These are phyloP conservation scores for Curvularia lunata DNA, from an alignment of 2,329 filamentous ascomycete species.

Conservation along the genomic window DNA sequence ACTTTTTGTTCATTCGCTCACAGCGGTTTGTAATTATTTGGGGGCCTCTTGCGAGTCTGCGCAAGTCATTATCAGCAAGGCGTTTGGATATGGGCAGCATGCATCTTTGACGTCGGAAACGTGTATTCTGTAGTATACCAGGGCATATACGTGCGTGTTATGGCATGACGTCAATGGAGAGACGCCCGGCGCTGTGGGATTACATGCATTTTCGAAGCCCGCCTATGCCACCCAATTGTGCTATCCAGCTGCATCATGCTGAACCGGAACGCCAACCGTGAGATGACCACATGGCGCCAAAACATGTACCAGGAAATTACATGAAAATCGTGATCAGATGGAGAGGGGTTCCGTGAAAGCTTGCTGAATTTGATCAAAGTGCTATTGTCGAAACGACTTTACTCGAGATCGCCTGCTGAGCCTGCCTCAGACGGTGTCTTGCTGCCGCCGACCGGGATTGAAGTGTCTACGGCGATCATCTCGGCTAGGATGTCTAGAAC, in stretches of 20 bases:
- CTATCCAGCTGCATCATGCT: constrained; percentile 24
- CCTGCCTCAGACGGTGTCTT: constrained; percentile 47
- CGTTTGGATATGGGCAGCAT: constrained; percentile 42
- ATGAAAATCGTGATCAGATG: constrained; percentile 32
- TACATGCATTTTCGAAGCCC: constrained; percentile 27
- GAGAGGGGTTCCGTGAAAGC: constrained; percentile 24
- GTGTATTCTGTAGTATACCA: constrained; percentile 47
- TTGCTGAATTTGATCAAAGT: constrained; percentile 20
- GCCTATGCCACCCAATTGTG: constrained; percentile 29
- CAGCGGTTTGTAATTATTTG: constrained; percentile 47
- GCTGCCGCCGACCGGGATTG: constrained; percentile 51
- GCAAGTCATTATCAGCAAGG: constrained; percentile 48
- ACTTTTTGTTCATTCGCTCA: constrained; percentile 31
- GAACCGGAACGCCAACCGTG: constrained; percentile 38
- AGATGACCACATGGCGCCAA: constrained; percentile 32
- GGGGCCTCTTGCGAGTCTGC: constrained; percentile 34
- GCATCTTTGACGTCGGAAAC: constrained; percentile 19
- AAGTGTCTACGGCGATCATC: constrained; percentile 93
- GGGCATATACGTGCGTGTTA: constrained; percentile 24
- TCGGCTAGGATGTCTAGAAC: constrained; percentile 95
- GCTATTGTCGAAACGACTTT: constrained; percentile 16
- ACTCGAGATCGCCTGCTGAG: constrained; percentile 45
- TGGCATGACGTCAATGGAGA: constrained; percentile 30
- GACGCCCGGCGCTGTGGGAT: constrained; percentile 18
- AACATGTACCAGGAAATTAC: constrained; percentile 49